A percentile compares a stretch with the other conserved stretches of the same genome.
These are phyloP conservation scores for Pseudozyma thailandica DNA, from an alignment of 1,284 basidiomycete species.

Conservation along the genomic window DNA sequence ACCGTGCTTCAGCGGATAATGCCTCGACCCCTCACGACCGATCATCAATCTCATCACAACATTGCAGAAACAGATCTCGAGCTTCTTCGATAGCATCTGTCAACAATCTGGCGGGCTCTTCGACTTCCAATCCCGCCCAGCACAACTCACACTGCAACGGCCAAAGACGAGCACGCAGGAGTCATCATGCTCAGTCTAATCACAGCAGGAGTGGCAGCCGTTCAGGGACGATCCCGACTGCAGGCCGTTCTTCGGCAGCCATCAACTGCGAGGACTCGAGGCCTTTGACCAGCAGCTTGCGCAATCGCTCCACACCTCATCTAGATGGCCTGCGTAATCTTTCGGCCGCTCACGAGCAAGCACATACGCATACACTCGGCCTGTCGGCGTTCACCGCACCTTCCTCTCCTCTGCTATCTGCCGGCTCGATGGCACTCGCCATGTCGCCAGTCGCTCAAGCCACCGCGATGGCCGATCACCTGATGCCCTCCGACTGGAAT, in stretches of 20 bases:
- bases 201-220: constrained; percentile 26
- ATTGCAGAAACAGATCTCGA: constrained; percentile 21
- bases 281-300: constrained; percentile 14
- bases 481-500: constrained; percentile 26
- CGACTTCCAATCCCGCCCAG: constrained; percentile 3
- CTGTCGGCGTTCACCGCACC: constrained; percentile 26
- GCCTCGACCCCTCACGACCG: constrained; percentile 4
- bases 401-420: constrained; percentile 15
- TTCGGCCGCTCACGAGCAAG: constrained; percentile 12
- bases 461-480: constrained; percentile 17
- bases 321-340: constrained; percentile 24
- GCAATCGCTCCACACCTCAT: constrained; percentile 41
- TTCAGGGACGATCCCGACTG: constrained; percentile 12
- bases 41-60: constrained; percentile 1
- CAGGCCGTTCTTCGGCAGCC: not conserved
- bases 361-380: constrained; percentile 1
- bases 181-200: constrained; percentile 12
- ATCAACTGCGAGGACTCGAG: constrained; percentile 10
- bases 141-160: constrained; percentile 9
- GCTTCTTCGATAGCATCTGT: constrained; percentile 27
- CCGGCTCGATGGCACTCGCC: constrained; percentile 24
- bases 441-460: constrained; percentile 34
- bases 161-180: constrained; percentile 12
- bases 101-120: constrained; percentile 4
- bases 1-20: constrained; percentile 3